Base-by-base conservation (phyloP, 352 stramenopile genomes). In the Pythium folliculosum region DNA sequence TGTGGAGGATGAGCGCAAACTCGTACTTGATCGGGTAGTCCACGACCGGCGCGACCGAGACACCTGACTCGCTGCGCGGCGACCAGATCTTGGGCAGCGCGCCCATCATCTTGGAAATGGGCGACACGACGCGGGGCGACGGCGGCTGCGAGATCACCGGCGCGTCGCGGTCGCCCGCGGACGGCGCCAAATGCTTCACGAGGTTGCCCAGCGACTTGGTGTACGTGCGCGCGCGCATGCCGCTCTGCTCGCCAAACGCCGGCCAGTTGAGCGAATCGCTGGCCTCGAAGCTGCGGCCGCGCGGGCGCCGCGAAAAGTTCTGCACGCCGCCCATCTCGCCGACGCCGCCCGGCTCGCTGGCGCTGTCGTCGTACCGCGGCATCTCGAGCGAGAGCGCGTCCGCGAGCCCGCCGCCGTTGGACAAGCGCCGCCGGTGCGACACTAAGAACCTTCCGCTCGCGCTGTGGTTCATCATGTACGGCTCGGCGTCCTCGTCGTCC, bases 1-100 rank as follows among this genome's bases (percentile, higher is more conserved):
- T 93, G 71, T 91, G 84, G 40, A 95, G 66, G 17, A 95, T 87
- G 19, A 95, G 72, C 14, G 87, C 87, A 58, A 94, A 95, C 60
- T 95, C 85, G 67, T 94, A 95, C 70, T 88, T 89, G 67, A 92
- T 89, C 48, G 73, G 84, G 57, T 82, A 89, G 56, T 90, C 84
- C 5, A 75, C 64, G 3, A 77, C 63, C 3, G 64, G 49, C 14
- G 71, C 65, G 5, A 72, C 62, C 1, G 77, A 70, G 0, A 81
- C 81, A 0, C 61, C 76, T 5, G 72, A 82, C 30, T 80, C 72
- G 35, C 82, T 84, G 7, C 81, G 77, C n/a, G 83, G 81, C 8
- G 82, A 90, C 84, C 82, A 92, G 51, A 92, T 86, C 69, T 84
- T 85, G 44, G 85, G 83, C 49, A 80, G 56, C 3, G 76, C 74